phyloP scores from a whole-genome alignment of 345 rosid species.

The Gossypium stocksii region DNA sequence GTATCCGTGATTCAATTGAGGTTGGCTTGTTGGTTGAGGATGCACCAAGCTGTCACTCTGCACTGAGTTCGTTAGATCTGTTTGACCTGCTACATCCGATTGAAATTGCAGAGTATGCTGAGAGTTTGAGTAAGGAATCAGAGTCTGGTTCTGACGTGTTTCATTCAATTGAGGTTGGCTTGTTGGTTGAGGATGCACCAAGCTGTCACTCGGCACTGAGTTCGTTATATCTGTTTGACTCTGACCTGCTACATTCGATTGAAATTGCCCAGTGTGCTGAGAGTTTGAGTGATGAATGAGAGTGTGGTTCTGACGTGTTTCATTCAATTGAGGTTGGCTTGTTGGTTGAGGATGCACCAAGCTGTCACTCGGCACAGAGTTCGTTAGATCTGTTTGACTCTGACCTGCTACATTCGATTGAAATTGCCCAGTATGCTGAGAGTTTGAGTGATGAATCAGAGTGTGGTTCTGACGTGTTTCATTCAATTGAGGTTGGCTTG shows the following conservation, averaged over 20 bases:
- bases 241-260: not conserved
- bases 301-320: not conserved
- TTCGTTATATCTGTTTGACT: not conserved
- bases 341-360: not conserved
- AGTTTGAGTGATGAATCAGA: not conserved
- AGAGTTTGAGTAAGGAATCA: not conserved
- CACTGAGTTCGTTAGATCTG: not conserved
- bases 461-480: too few relatives aligned
- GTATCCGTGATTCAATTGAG: not conserved
- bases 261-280: not conserved
- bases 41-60: not conserved
- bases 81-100: not conserved
- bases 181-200: too few relatives aligned
- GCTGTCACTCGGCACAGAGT: too few relatives aligned
- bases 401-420: not conserved
- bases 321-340: not conserved
- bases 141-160: not conserved
- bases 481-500: not conserved
- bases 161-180: not conserved
- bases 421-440: not conserved
- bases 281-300: not conserved
- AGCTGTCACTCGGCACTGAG: too few relatives aligned
- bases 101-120: not conserved
- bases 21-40: not conserved
- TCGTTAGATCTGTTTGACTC: too few relatives aligned